Percentiles rank a stretch among this genome's conserved stretches.
Conservation (phyloP, 1,284 basidiomycete species). For the Megacollybia platyphylla region DNA sequence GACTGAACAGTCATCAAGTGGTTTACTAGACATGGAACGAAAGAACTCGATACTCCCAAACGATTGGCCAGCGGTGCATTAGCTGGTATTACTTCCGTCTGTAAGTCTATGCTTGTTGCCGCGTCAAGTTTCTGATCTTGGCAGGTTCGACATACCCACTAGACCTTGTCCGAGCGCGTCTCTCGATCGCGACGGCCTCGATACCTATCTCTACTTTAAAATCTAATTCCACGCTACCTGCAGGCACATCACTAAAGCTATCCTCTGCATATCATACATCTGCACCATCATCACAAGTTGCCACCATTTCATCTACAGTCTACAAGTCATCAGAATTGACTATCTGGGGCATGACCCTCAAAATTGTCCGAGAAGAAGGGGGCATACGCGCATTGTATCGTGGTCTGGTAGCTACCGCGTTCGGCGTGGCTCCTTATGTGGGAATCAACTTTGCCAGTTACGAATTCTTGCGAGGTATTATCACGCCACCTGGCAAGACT, state of each 20-base stretch:
- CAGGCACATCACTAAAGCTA: constrained; percentile 16
- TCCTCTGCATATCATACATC: constrained; percentile 45
- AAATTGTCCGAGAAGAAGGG: constrained; percentile 86
- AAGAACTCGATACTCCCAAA: constrained; percentile 72
- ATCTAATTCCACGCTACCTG: constrained; percentile 10
- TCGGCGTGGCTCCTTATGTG: constrained; percentile 90
- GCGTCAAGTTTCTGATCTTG: constrained; percentile 4
- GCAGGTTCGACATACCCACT: constrained; percentile 84
- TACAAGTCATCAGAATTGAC: constrained; percentile 51
- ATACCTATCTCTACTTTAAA: constrained; percentile 23
- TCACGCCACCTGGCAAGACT: constrained; percentile 69
- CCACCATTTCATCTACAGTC: constrained; percentile 15
- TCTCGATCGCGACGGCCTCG: constrained; percentile 85
- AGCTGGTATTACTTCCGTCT: constrained; percentile 85
- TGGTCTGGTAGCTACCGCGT: constrained; percentile 78
- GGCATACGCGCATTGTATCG: constrained; percentile 81
- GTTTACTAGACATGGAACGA: constrained; percentile 56
- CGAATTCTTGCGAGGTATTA: constrained; percentile 55
- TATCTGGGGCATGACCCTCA: constrained; percentile 80
- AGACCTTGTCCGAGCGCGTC: constrained; percentile 84
- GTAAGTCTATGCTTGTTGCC: constrained; percentile 27
- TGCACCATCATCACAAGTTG: constrained; percentile 17
- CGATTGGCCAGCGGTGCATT: constrained; percentile 77
- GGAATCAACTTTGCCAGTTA: constrained; percentile 79
- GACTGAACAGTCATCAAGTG: constrained; percentile 25